Percentiles rank a stretch among this genome's conserved stretches.
Evolutionary conservation across 2,329 filamentous ascomycete genomes (phyloP).

Genomic region (Verticillium isaacii): DNA sequence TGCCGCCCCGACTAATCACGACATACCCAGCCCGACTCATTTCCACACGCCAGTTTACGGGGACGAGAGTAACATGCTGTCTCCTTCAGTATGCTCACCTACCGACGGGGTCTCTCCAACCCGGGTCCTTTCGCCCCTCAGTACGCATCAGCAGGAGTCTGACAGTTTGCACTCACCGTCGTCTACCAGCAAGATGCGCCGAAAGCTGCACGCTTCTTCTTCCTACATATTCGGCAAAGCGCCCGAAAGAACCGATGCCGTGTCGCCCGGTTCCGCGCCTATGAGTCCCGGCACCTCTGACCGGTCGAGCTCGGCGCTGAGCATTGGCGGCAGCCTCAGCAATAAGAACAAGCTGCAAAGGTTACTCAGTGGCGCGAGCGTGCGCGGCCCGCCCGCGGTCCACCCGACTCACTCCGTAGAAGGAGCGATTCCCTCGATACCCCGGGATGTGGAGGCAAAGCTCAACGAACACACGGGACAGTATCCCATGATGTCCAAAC

Average conservation of each 20-base stretch:
- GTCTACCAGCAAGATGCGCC: neutral
- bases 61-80: neutral
- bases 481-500: conserved; percentile 29
- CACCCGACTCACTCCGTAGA: conserved; percentile 27
- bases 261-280: conserved; percentile 17
- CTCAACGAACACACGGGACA: conserved; percentile 26
- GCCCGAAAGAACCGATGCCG: neutral
- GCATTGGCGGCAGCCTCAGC: conserved; percentile 24
- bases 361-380: conserved; percentile 27
- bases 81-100: neutral
- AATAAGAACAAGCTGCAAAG: conserved; percentile 34
- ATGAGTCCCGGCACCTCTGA: conserved; percentile 24
- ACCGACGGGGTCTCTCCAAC: neutral
- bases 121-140: neutral
- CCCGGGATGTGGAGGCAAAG: conserved; percentile 28
- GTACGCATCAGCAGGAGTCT: neutral
- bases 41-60: neutral
- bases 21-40: neutral
- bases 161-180: neutral
- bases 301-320: conserved; percentile 23
- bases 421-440: conserved; percentile 27
- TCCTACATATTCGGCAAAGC: neutral
- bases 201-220: neutral
- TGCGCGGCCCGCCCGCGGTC: conserved; percentile 20
- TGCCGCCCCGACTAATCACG: neutral